Evolutionary conservation across 75 land plant genomes (phyloP), one percentile per base, ranked within the genome.

Genomic region (Pinus albicaulis): DNA sequence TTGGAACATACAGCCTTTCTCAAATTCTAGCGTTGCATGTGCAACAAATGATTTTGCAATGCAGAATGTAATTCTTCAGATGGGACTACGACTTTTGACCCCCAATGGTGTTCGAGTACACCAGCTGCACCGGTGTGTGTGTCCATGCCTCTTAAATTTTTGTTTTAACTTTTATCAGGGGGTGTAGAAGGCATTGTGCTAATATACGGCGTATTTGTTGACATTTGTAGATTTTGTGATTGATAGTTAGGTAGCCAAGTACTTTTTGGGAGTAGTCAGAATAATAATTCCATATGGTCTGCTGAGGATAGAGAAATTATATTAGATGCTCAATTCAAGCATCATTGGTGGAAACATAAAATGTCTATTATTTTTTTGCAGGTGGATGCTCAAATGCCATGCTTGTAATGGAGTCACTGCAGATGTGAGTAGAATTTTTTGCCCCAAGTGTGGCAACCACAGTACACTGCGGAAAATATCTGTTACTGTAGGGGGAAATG

Each of bases 41-140:
- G 81, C 92, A 74, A 96, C 99, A n/a, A 77, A 88, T 76, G 99
- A 96, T 73, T 96, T 84, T 84, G 98, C 99, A 17, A 96, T 94
- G 99, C 99, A 96, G 76, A 96, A 96, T 85, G 99, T 94, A 66
- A 81, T 96, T 74, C 87, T 96, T 22, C 99, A 96, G 76, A 96
- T 96, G 86, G 99, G 99, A 58, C 81, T 96, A 68, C 87, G 98
- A 11, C 82, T 96, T 6, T 38, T 96, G 48, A 89, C 98, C 55
- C 92, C 92, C 16, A 87, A 86, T 75, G 99, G 99, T 17, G 74
- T 90, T 86, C 99, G 94, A 83, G 89, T 96, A 5, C 95, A 88
- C 22, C 89, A 94, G 73, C 77, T 96, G 41, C 92, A 90, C 55
- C 88, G 98, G 99, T 94, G 75, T 31, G 74, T 66, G 44, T 25